Percentiles rank a stretch among this genome's conserved stretches.
Evolutionary conservation across 352 stramenopile genomes (phyloP).

Genomic region (Globisporangium solare): DNA sequence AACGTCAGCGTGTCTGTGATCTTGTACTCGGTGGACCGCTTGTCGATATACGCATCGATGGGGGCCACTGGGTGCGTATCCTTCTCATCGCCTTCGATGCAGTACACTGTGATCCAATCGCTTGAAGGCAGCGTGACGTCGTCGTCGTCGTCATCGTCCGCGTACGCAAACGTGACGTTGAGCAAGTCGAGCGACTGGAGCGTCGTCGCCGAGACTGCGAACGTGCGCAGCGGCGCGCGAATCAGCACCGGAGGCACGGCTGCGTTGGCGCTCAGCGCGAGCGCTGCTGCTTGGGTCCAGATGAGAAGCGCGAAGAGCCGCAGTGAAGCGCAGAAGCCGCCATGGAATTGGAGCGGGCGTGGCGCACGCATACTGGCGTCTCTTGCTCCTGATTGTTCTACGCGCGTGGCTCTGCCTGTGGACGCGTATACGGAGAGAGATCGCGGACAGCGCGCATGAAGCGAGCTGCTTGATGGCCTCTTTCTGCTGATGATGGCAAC

Average conservation of each 20-base stretch:
- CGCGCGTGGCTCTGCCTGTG: too few relatives aligned
- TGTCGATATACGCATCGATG: slow-evolving; percentile 14
- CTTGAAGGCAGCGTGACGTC: slow-evolving; percentile 1
- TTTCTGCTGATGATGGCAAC: too few relatives aligned
- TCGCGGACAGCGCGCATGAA: too few relatives aligned
- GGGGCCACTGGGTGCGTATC: neutral
- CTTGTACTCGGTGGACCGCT: slow-evolving; percentile 1
- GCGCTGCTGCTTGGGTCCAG: neutral
- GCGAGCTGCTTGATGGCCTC: too few relatives aligned
- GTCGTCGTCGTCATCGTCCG: slow-evolving; percentile 4
- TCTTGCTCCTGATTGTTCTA: too few relatives aligned
- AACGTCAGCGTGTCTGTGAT: slow-evolving; percentile 6
- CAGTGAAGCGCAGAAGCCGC: too few relatives aligned
- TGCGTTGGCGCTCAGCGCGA: neutral
- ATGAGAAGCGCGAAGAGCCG: neutral
- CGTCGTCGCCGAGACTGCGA: slow-evolving; percentile 8
- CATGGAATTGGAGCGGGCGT: too few relatives aligned
- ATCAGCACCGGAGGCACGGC: neutral
- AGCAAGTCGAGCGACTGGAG: slow-evolving; percentile 30
- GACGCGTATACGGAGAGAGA: too few relatives aligned
- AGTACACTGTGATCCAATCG: slow-evolving; percentile 17
- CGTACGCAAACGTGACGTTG: slow-evolving; percentile 26
- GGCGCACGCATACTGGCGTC: too few relatives aligned
- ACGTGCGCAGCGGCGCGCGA: slow-evolving; percentile 8
- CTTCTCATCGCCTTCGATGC: slow-evolving; percentile 9